Conservation (phyloP, 75 land plant genomes). For the Selaginella tamariscina region DNA sequence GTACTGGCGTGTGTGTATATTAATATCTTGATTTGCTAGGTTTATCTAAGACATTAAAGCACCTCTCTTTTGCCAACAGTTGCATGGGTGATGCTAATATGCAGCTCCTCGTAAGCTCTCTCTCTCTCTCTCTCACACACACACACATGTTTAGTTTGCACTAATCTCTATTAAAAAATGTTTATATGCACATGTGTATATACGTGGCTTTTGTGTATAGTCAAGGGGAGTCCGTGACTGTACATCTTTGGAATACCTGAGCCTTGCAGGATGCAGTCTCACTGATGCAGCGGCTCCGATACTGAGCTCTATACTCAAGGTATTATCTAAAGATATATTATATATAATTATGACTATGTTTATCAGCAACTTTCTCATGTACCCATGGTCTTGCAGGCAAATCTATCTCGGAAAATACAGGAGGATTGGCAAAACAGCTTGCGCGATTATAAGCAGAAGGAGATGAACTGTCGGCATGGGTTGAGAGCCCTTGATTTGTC, state of each 20-base stretch:
- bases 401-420: constrained; percentile 17
- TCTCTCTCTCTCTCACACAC: too few relatives aligned
- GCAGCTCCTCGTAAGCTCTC: constrained; percentile 20
- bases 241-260: constrained; percentile 19
- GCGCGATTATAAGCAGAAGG: constrained; percentile 6
- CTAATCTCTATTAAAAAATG: not conserved
- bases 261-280: constrained; percentile 24
- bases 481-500: constrained; percentile 25
- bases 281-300: constrained; percentile 18
- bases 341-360: not conserved
- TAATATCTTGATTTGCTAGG: constrained; percentile 10
- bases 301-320: constrained; percentile 19
- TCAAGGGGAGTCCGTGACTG: constrained; percentile 21
- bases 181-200: not conserved
- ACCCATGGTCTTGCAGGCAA: not conserved
- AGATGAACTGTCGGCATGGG: constrained; percentile 9
- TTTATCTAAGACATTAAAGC: constrained; percentile 17
- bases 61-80: constrained; percentile 26
- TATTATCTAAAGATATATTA: not conserved
- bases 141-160: too few relatives aligned
- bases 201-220: constrained; percentile 9
- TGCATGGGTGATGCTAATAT: constrained; percentile 25
- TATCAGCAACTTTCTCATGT: not conserved
- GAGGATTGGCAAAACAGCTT: constrained; percentile 30
- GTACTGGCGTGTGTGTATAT: too few relatives aligned